Conservation (phyloP, 2,329 filamentous ascomycete species). For the Nectriaceae sp. region DNA sequence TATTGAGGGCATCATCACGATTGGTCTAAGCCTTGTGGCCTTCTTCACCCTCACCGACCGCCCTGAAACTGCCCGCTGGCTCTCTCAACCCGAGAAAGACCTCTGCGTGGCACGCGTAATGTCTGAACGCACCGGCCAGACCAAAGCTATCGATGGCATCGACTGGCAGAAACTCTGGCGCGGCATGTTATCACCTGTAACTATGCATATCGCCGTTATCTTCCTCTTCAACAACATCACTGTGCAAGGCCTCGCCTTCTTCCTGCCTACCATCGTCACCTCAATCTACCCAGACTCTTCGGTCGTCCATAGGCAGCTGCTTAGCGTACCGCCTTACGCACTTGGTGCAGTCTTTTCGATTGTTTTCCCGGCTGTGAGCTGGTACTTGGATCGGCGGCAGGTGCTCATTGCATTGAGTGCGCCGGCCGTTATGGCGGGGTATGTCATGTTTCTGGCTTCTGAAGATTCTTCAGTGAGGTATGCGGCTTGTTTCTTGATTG, state of each 20-base stretch:
- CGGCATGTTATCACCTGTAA: slow-evolving; percentile 62
- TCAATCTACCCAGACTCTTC: slow-evolving; percentile 61
- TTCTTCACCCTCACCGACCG: slow-evolving; percentile 68
- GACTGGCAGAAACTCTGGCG: slow-evolving; percentile 57
- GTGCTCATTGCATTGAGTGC: slow-evolving; percentile 57
- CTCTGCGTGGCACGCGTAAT: slow-evolving; percentile 63
- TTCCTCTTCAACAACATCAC: slow-evolving; percentile 68
- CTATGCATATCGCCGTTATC: slow-evolving; percentile 55
- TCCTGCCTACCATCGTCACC: slow-evolving; percentile 63
- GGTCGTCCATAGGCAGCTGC: slow-evolving; percentile 64
- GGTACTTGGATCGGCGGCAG: slow-evolving; percentile 54
- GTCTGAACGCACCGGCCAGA: slow-evolving; percentile 58
- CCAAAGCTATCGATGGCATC: slow-evolving; percentile 62
- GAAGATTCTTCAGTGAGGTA: slow-evolving; percentile 52
- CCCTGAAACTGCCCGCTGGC: slow-evolving; percentile 65
- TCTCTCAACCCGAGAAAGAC: slow-evolving; percentile 63
- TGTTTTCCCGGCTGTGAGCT: slow-evolving; percentile 57
- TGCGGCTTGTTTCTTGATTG: slow-evolving; percentile 65
- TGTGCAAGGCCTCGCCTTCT: slow-evolving; percentile 67
- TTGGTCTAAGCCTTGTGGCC: slow-evolving; percentile 53
- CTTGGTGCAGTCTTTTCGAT: slow-evolving; percentile 64
- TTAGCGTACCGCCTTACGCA: slow-evolving; percentile 65
- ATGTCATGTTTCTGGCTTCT: slow-evolving; percentile 64
- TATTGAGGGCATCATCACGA: slow-evolving; percentile 66
- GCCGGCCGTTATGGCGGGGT: slow-evolving; percentile 62